Evolutionary conservation across 805 yeast species (phyloP), one percentile per base, ranked within the genome.

Genomic region (Blastobotrys terrestris): DNA sequence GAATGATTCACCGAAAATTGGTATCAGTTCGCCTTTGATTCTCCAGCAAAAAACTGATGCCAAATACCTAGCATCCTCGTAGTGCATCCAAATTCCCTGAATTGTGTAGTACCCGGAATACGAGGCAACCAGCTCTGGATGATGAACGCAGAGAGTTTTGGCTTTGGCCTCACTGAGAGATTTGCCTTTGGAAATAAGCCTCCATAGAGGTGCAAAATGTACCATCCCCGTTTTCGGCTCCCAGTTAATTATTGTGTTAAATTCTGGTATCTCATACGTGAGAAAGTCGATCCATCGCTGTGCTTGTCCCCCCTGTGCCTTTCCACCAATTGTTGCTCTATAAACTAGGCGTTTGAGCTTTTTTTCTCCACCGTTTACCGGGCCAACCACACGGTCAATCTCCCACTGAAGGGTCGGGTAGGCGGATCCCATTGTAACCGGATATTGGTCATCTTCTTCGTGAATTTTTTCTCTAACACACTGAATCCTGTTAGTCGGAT

Each of bases 201-300:
- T 26, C 35, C 35, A 26, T 26, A 26, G 35, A 26, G 35, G 35
- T 6, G 35, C 35, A 26, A 26, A 26, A 26, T 26, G 35, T 6
- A 26, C 35, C 35, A 26, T 26, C 11, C 35, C 35, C 11, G 35
- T 26, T 26, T 26, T 26, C 8, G 35, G 35, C 11, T 26, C 35
- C 35, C 35, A 26, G 5, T 26, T 26, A 4, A 26, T 18, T 16
- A 42, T 15, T 16, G 39, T 18, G 6, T 46, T 40, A 11, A 26
- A 39, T 8, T 39, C 31, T n/a, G 44, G 35, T 18, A 47, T 47
- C 4, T 50, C 52, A 39, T 31, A 20, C 13, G 40, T 41, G 4
- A 45, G 3, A 3, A 26, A 19, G 14, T 14, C 22, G 22, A 8
- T 20, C 13, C 14, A 26, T 14, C 11, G 35, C 11, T 26, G 5